Conservation (phyloP, 371 early-diverging fungal species). For the Mucor saturninus region DNA sequence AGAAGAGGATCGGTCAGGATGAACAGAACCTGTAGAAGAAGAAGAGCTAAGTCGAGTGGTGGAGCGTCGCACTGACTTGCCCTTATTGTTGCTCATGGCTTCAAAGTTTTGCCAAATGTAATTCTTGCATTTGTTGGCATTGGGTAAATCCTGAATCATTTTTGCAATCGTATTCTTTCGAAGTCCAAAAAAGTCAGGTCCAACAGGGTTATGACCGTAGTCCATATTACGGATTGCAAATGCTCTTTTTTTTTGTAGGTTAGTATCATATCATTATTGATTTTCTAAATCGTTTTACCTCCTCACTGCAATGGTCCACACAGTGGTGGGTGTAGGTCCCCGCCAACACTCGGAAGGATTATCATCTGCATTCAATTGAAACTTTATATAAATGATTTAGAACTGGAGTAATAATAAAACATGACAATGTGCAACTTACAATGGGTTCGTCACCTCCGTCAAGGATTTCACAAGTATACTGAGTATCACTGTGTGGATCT, state of each 20-base stretch:
- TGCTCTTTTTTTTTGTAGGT: slow-evolving; percentile 21
- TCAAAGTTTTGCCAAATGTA: slow-evolving; percentile 75
- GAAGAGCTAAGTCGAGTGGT: slow-evolving; percentile 17
- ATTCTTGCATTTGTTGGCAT: slow-evolving; percentile 72
- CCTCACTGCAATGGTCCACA: slow-evolving; percentile 46
- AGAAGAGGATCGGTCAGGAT: background rate
- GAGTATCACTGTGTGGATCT: slow-evolving; percentile 62
- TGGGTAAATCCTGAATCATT: slow-evolving; percentile 87
- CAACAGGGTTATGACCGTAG: slow-evolving; percentile 79
- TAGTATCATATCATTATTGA: background rate
- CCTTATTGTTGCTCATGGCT: slow-evolving; percentile 35
- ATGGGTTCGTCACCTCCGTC: slow-evolving; percentile 82
- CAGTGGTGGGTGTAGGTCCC: slow-evolving; percentile 48
- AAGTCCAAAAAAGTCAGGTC: slow-evolving; percentile 90
- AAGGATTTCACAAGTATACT: slow-evolving; percentile 76
- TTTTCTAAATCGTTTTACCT: slow-evolving; percentile 17
- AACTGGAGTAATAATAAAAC: background rate
- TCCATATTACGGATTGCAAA: slow-evolving; percentile 74
- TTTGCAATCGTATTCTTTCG: slow-evolving; percentile 84
- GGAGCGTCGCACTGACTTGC: slow-evolving; percentile 31
- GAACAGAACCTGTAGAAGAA: slow-evolving; percentile 12
- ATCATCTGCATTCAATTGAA: slow-evolving; percentile 45
- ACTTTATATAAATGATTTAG: slow-evolving; percentile 12
- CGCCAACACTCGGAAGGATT: slow-evolving; percentile 43
- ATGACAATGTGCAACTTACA: slow-evolving; percentile 18